These are phyloP conservation scores for Candida maesae DNA, from an alignment of 805 yeast species.

Conservation along the genomic window DNA sequence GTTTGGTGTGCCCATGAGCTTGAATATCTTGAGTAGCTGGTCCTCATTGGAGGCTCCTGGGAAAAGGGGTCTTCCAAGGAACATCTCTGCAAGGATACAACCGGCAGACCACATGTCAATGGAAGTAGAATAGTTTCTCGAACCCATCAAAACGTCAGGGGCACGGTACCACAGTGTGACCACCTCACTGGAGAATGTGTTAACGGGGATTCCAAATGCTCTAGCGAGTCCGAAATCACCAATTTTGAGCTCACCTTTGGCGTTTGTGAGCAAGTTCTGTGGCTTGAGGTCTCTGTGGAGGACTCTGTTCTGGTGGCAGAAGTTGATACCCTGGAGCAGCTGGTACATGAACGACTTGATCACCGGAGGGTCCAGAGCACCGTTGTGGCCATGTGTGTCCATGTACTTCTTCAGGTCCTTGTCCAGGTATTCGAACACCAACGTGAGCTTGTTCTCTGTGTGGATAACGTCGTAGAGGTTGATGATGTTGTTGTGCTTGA, in stretches of 20 bases:
- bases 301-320: constrained; percentile 62
- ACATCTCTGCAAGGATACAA: constrained; percentile 97
- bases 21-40: constrained; percentile 86
- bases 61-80: constrained; percentile 94
- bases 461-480: constrained; percentile 93
- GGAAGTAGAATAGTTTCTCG: constrained; percentile 92
- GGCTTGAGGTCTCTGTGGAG: constrained; percentile 85
- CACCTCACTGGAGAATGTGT: constrained; percentile 95
- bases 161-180: constrained; percentile 98
- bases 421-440: constrained; percentile 93
- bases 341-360: constrained; percentile 95
- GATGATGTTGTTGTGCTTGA: constrained; percentile 89
- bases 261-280: constrained; percentile 84
- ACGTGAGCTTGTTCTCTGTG: constrained; percentile 90
- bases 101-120: constrained; percentile 99
- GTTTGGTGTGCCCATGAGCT: constrained; percentile 94
- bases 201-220: constrained; percentile 97
- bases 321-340: constrained; percentile 75
- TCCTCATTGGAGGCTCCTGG: constrained; percentile 97
- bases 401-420: constrained; percentile 90
- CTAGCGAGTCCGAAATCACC: constrained; percentile 98
- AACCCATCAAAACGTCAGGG: constrained; percentile 93
- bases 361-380: constrained; percentile 80
- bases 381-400: constrained; percentile 85
- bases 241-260: constrained; percentile 85